Evolutionary conservation across 192 early-diverging fungal genomes (phyloP).

Genomic region (Phycomyces nitens): DNA sequence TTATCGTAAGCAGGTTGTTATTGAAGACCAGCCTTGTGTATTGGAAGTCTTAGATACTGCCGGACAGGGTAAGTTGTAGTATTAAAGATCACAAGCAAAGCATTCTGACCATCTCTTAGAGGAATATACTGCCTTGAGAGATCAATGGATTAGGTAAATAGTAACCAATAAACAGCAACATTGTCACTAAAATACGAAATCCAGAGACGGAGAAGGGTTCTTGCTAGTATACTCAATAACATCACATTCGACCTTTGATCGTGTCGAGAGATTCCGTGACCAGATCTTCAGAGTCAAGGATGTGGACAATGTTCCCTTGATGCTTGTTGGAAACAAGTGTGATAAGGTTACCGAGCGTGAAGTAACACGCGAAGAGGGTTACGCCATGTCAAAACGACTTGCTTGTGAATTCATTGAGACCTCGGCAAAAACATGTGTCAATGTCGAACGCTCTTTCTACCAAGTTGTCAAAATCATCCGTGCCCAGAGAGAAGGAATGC

Average conservation of each 20-base stretch:
- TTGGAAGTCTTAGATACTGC: constrained; percentile 96
- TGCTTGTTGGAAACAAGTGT: constrained; percentile 90
- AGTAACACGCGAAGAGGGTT: constrained; percentile 78
- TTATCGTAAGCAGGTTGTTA: constrained; percentile 95
- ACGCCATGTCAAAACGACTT: constrained; percentile 65
- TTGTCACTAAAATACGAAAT: neutral
- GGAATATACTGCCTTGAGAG: constrained; percentile 75
- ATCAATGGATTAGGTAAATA: constrained; percentile 73
- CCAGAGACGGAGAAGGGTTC: constrained; percentile 74
- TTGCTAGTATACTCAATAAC: constrained; percentile 88
- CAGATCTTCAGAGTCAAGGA: constrained; percentile 88
- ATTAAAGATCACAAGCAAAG: no score
- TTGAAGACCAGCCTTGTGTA: constrained; percentile 95
- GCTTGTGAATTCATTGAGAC: constrained; percentile 83
- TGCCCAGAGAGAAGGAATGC: constrained; percentile 46
- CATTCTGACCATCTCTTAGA: constrained; percentile 35
- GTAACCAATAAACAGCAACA: constrained; percentile 18
- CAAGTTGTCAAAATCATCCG: constrained; percentile 74
- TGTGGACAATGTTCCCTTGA: constrained; percentile 77
- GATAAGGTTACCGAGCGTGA: constrained; percentile 78
- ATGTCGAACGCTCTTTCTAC: constrained; percentile 84
- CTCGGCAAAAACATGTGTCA: constrained; percentile 80
- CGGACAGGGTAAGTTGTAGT: constrained; percentile 53
- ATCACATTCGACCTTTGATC: constrained; percentile 79
- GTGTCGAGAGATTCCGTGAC: constrained; percentile 76